phyloP scores from a whole-genome alignment of 2,329 filamentous ascomycete genomes.

The Tolypocladium tundrense region DNA sequence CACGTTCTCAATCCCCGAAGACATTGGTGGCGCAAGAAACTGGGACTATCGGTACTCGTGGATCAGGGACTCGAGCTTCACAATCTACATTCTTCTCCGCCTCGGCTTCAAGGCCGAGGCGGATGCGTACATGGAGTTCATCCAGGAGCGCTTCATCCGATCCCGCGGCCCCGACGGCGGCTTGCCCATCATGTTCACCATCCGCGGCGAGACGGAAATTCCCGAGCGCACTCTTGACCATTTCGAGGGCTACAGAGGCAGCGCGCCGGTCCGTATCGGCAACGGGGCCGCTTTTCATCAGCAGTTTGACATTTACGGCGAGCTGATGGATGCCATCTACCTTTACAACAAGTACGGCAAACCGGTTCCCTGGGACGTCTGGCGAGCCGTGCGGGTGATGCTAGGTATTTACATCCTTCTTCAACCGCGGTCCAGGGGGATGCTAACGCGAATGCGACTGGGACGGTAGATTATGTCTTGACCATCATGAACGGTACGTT shows the following conservation, averaged over 20 bases:
- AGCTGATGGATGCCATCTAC: constrained; percentile 69
- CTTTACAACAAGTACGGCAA: constrained; percentile 73
- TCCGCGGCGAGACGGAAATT: constrained; percentile 63
- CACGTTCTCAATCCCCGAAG: constrained; percentile 68
- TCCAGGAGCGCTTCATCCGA: constrained; percentile 58
- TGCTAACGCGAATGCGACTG: neutral
- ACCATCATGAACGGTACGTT: constrained; percentile 48
- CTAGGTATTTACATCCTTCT: constrained; percentile 26
- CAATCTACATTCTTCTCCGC: constrained; percentile 66
- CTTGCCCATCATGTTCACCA: constrained; percentile 74
- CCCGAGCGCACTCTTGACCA: constrained; percentile 60
- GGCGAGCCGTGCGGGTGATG: constrained; percentile 60
- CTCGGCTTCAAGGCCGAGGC: constrained; percentile 68
- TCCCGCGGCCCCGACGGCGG: constrained; percentile 50
- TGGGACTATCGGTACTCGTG: constrained; percentile 71
- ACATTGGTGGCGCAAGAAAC: constrained; percentile 56
- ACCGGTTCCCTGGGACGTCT: constrained; percentile 66
- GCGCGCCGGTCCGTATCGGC: constrained; percentile 63
- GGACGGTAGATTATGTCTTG: constrained; percentile 51
- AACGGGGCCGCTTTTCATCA: constrained; percentile 69
- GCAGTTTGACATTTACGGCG: constrained; percentile 72
- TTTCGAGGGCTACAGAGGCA: constrained; percentile 62
- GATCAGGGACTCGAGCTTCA: constrained; percentile 70
- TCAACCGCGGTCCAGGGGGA: no score
- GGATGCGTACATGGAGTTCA: constrained; percentile 70